Percentiles rank a stretch among this genome's conserved stretches.
These are phyloP conservation scores for Gomphus bonarii DNA, from an alignment of 1,284 basidiomycete species.

Conservation along the genomic window DNA sequence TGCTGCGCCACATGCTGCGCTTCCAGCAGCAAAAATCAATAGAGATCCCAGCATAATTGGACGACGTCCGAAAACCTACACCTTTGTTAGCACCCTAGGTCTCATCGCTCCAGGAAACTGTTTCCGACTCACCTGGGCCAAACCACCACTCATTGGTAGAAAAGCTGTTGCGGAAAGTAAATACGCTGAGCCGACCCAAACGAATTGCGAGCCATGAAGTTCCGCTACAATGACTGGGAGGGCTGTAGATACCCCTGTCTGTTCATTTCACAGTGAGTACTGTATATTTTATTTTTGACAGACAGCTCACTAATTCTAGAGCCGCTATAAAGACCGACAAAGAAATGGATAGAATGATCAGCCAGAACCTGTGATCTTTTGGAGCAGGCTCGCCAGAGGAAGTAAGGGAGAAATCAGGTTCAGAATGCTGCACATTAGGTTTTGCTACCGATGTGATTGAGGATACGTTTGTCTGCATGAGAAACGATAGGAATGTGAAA, in stretches of 20 bases:
- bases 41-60: constrained; percentile 25
- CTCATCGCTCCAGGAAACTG: background rate
- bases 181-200: constrained; percentile 28
- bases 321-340: constrained; percentile 24
- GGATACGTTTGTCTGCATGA: too few relatives aligned
- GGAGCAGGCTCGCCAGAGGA: too few relatives aligned
- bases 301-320: constrained; percentile 21
- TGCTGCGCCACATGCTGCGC: constrained; percentile 26
- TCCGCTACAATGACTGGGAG: constrained; percentile 27
- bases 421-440: too few relatives aligned
- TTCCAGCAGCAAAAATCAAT: constrained; percentile 13
- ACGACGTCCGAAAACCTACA: constrained; percentile 22
- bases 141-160: too few relatives aligned
- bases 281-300: background rate
- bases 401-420: too few relatives aligned
- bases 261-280: background rate
- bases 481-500: too few relatives aligned
- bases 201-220: constrained; percentile 17
- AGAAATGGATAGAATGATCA: constrained; percentile 24
- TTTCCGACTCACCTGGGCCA: background rate
- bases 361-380: constrained; percentile 20
- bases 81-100: background rate
- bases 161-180: too few relatives aligned
- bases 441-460: too few relatives aligned
- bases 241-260: constrained; percentile 22